Evolutionary conservation across 495 filamentous ascomycete species (phyloP).

Genomic region (Penicillium flavigenum): DNA sequence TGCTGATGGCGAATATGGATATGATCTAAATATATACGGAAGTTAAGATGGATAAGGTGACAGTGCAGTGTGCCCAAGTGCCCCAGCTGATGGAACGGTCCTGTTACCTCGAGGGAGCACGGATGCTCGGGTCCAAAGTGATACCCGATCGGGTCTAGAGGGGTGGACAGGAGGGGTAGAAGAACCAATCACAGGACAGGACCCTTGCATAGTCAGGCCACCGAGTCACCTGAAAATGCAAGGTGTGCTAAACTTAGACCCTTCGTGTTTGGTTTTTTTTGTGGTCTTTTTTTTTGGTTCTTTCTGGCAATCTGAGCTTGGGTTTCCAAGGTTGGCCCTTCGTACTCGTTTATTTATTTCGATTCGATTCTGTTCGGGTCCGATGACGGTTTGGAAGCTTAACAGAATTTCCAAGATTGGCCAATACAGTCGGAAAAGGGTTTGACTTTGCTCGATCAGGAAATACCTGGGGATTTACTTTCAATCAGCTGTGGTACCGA

Average conservation of each 20-base stretch:
- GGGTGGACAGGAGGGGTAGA: neutral
- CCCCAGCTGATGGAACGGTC: constrained; percentile 17
- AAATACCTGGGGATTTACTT: neutral
- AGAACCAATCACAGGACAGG: constrained; percentile 24
- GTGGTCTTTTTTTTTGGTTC: neutral
- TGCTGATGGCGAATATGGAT: neutral
- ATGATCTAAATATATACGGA: neutral
- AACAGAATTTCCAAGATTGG: neutral
- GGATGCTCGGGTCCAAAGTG: constrained; percentile 8
- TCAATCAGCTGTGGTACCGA: too few relatives aligned
- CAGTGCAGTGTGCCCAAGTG: constrained; percentile 34
- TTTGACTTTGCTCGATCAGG: neutral
- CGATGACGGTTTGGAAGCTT: constrained; percentile 3
- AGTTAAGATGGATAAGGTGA: constrained; percentile 23
- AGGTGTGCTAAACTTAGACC: constrained; percentile 45
- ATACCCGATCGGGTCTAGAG: constrained; percentile 16
- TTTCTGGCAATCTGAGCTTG: neutral
- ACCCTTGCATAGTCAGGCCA: constrained; percentile 37
- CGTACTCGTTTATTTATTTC: neutral
- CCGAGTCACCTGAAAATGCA: constrained; percentile 37
- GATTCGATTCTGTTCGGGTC: neutral
- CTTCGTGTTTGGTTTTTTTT: constrained; percentile 7
- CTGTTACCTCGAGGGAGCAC: constrained; percentile 12
- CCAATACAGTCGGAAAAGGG: neutral
- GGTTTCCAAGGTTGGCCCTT: neutral